Conservation (phyloP, 164 flowering plant species). For the Warburgia ugandensis region DNA sequence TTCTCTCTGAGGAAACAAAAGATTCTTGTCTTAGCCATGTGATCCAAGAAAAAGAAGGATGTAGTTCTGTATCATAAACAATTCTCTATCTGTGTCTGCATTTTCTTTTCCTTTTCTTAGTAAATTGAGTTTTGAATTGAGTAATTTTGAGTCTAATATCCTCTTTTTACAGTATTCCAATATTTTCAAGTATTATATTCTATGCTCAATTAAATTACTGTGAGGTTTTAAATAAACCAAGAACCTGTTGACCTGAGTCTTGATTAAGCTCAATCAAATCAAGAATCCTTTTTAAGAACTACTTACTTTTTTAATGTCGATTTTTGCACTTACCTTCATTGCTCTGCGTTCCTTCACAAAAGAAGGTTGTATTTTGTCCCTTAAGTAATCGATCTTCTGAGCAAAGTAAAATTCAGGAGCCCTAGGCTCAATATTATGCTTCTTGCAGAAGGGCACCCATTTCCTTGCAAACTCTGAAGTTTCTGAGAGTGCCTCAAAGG, state of each 20-base stretch:
- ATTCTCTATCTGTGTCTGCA: too few relatives aligned
- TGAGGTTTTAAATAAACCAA: too few relatives aligned
- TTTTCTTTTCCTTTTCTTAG: too few relatives aligned
- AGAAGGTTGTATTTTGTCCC: constrained; percentile 94
- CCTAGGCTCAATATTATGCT: constrained; percentile 88
- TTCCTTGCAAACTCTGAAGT: constrained; percentile 29
- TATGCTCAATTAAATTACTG: too few relatives aligned
- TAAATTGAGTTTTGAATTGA: too few relatives aligned
- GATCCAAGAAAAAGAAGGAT: too few relatives aligned
- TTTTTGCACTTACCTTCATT: constrained; percentile 71
- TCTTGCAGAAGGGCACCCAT: constrained; percentile 99
- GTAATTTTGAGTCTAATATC: too few relatives aligned
- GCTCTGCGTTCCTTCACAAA: constrained; percentile 94
- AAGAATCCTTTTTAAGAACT: not conserved
- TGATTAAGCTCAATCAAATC: not conserved
- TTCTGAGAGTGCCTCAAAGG: constrained; percentile 15
- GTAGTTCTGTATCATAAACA: too few relatives aligned
- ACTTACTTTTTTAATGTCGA: too few relatives aligned
- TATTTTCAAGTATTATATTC: too few relatives aligned
- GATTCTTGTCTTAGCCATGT: not conserved
- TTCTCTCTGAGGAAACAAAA: constrained; percentile 56
- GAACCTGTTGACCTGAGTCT: not conserved
- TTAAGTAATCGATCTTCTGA: constrained; percentile 91
- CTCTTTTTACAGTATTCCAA: too few relatives aligned
- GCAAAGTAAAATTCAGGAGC: constrained; percentile 98